A percentile compares a stretch with the other conserved stretches of the same genome.
Conservation (phyloP, 768 basidiomycete species). For the Calvatia gigantea region DNA sequence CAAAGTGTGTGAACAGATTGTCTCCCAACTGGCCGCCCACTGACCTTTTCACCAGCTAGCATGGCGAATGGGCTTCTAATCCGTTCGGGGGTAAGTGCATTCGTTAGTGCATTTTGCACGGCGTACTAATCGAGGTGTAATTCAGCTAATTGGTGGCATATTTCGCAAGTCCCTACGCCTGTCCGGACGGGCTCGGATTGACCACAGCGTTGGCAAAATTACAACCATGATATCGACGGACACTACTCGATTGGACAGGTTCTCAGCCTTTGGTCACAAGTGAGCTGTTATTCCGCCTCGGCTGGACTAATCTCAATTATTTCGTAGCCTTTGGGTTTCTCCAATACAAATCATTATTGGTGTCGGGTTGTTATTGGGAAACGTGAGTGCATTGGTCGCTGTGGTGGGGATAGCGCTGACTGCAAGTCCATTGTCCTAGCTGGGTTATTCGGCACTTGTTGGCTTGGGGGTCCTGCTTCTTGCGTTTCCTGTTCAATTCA, state of each 20-base stretch:
- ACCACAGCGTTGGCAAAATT: conserved; percentile 63
- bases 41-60: conserved; percentile 25
- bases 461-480: conserved; percentile 54
- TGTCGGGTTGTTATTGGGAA: conserved; percentile 57
- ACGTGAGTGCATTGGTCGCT: conserved; percentile 31
- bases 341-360: conserved; percentile 62
- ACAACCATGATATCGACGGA: conserved; percentile 72
- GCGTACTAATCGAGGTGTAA: not conserved
- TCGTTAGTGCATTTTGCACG: not conserved
- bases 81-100: conserved; percentile 42
- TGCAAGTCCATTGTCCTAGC: conserved; percentile 32
- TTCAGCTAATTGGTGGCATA: conserved; percentile 41
- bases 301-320: not conserved
- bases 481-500: conserved; percentile 55
- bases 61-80: conserved; percentile 46
- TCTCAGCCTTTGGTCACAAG: conserved; percentile 41
- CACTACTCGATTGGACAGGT: conserved; percentile 49
- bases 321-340: conserved; percentile 52
- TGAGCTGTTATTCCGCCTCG: conserved; percentile 20
- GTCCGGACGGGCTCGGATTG: conserved; percentile 53
- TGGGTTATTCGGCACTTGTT: conserved; percentile 70
- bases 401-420: not conserved
- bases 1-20: conserved; percentile 25
- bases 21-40: not conserved
- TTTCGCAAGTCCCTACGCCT: conserved; percentile 68